Conservation (phyloP, 2,329 filamentous ascomycete genomes). For the Emericellopsis atlantica region DNA sequence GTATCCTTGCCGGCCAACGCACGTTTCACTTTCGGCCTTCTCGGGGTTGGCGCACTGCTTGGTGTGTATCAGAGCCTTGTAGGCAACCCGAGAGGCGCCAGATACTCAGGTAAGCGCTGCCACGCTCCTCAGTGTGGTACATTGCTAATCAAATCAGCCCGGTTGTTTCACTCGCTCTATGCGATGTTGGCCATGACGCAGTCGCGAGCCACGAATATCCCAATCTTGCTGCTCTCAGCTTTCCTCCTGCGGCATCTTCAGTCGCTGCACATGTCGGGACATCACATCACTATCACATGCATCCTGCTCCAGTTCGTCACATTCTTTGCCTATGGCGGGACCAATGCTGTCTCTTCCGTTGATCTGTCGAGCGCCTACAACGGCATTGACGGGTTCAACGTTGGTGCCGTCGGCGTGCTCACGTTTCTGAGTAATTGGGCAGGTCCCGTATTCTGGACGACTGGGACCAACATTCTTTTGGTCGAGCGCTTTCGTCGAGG, state of each 20-base stretch:
- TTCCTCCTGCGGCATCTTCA: conserved; percentile 39
- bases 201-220: conserved; percentile 73
- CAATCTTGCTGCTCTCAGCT: conserved; percentile 67
- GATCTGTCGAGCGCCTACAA: conserved; percentile 95
- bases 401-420: conserved; percentile 67
- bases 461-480: conserved; percentile 48
- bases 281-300: conserved; percentile 55
- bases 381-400: conserved; percentile 69
- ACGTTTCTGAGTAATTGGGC: conserved; percentile 89
- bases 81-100: conserved; percentile 9
- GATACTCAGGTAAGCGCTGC: conserved; percentile 14
- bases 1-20: conserved; percentile 29
- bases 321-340: conserved; percentile 85
- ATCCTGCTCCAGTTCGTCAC: conserved; percentile 68
- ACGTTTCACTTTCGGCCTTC: conserved; percentile 34
- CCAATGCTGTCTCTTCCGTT: conserved; percentile 91
- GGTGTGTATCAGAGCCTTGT: conserved; percentile 24
- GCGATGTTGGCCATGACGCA: conserved; percentile 78
- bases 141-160: conserved; percentile 8
- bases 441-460: conserved; percentile 77
- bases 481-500: conserved; percentile 21
- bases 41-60: conserved; percentile 24
- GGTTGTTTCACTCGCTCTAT: conserved; percentile 56
- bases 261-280: conserved; percentile 30
- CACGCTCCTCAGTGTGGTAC: not conserved